Evolutionary conservation across 768 basidiomycete genomes (phyloP).

Genomic region (Dacryopinax primogenitus): DNA sequence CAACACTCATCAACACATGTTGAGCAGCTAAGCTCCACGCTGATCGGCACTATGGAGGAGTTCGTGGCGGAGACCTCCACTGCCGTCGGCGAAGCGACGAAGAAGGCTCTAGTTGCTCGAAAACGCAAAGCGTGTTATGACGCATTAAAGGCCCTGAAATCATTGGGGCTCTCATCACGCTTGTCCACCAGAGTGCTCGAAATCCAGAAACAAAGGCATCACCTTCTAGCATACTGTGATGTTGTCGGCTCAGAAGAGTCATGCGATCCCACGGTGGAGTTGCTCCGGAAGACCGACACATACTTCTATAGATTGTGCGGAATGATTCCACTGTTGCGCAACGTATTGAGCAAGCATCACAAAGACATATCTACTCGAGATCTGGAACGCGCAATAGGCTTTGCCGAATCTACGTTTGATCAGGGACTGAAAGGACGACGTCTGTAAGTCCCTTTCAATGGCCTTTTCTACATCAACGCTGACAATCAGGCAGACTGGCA

Average conservation of each 20-base stretch:
- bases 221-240: constrained; percentile 31
- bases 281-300: constrained; percentile 37
- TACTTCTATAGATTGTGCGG: constrained; percentile 55
- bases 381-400: constrained; percentile 59
- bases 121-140: constrained; percentile 89
- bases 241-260: neutral
- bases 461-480: neutral
- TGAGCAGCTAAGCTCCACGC: constrained; percentile 44
- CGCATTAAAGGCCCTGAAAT: constrained; percentile 75
- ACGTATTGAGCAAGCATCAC: constrained; percentile 55
- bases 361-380: constrained; percentile 77
- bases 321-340: constrained; percentile 52
- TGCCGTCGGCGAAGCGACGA: constrained; percentile 27
- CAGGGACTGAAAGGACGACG: constrained; percentile 50
- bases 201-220: constrained; percentile 41
- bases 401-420: constrained; percentile 66
- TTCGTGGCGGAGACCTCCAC: constrained; percentile 30
- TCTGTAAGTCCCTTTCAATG: constrained; percentile 38
- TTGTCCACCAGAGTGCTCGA: constrained; percentile 57
- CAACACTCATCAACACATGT: constrained; percentile 22
- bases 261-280: constrained; percentile 7
- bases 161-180: constrained; percentile 57
- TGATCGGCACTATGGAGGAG: constrained; percentile 33
- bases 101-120: constrained; percentile 59
- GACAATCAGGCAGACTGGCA: neutral